Evolutionary conservation across 2,329 filamentous ascomycete species (phyloP).

Genomic region (Stachybotrys chlorohalonatus): DNA sequence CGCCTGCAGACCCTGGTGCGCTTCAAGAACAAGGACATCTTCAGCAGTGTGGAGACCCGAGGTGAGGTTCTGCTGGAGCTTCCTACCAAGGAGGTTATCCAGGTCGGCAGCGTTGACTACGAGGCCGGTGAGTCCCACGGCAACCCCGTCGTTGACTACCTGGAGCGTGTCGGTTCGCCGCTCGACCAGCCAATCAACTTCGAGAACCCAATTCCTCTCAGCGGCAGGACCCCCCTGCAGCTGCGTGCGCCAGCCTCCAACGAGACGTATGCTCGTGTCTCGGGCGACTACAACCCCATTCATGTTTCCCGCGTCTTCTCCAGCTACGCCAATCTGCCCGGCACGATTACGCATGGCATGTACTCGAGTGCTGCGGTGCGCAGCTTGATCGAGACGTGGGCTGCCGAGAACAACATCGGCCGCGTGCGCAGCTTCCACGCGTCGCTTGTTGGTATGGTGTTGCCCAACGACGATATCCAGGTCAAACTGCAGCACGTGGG

Average conservation of each 20-base stretch:
- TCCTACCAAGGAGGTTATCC: conserved; percentile 93
- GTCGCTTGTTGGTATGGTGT: conserved; percentile 94
- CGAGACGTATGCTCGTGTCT: conserved; percentile 95
- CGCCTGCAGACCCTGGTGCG: conserved; percentile 83
- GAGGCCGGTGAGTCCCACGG: conserved; percentile 85
- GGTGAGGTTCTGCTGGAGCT: conserved; percentile 91
- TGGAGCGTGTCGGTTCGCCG: conserved; percentile 80
- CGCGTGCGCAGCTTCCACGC: conserved; percentile 97
- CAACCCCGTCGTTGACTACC: conserved; percentile 94
- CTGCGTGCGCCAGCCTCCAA: conserved; percentile 91
- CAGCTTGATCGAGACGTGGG: conserved; percentile 96
- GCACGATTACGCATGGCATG: conserved; percentile 98
- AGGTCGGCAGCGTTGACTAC: conserved; percentile 95
- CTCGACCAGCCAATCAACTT: conserved; percentile 97
- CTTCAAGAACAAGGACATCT: conserved; percentile 91
- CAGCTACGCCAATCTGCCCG: conserved; percentile 87
- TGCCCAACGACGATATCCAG: conserved; percentile 90
- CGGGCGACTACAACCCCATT: conserved; percentile 97
- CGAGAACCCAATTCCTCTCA: conserved; percentile 93
- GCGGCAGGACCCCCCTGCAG: conserved; percentile 79
- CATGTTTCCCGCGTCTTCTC: conserved; percentile 97
- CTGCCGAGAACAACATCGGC: conserved; percentile 95
- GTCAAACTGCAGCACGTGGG: conserved; percentile 94
- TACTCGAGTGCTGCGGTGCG: conserved; percentile 96
- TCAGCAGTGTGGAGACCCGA: conserved; percentile 82